Conservation (phyloP, 2,329 filamentous ascomycete species). For the Aspergillus persii region DNA sequence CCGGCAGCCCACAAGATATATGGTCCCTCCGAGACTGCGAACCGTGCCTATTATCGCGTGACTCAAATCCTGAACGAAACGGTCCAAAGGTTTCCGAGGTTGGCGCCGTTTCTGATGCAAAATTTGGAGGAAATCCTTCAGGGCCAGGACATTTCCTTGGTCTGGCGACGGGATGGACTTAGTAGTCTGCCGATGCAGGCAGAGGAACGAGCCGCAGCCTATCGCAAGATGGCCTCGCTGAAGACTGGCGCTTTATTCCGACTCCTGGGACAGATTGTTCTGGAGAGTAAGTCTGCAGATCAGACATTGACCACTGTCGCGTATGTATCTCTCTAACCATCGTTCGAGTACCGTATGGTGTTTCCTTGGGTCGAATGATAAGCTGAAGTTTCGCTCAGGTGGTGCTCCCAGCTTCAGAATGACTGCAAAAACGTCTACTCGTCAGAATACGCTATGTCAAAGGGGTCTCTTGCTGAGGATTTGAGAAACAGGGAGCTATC, state of each 20-base stretch:
- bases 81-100: conserved; percentile 10
- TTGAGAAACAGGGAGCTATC: conserved; percentile 20
- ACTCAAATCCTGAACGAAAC: conserved; percentile 20
- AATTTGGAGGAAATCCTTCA: conserved; percentile 22
- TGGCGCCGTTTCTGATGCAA: conserved; percentile 19
- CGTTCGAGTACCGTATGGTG: too few relatives aligned
- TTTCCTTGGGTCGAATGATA: background rate
- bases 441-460: conserved; percentile 20
- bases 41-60: conserved; percentile 23
- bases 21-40: conserved; percentile 22
- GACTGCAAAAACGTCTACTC: conserved; percentile 26
- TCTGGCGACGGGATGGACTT: conserved; percentile 23
- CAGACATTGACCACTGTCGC: conserved; percentile 17
- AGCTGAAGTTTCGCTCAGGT: conserved; percentile 11
- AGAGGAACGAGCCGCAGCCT: conserved; percentile 13
- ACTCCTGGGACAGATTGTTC: conserved; percentile 18
- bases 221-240: conserved; percentile 17
- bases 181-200: conserved; percentile 8
- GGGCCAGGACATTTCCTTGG: conserved; percentile 22
- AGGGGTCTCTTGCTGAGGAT: conserved; percentile 20
- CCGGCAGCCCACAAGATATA: conserved; percentile 20
- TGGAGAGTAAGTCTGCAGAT: conserved; percentile 17
- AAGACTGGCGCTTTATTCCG: conserved; percentile 23
- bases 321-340: conserved; percentile 5
- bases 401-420: conserved; percentile 23